A percentile compares a stretch with the other conserved stretches of the same genome.
Conservation (phyloP, 768 basidiomycete genomes). For the Holtermanniella nyarrowii region DNA sequence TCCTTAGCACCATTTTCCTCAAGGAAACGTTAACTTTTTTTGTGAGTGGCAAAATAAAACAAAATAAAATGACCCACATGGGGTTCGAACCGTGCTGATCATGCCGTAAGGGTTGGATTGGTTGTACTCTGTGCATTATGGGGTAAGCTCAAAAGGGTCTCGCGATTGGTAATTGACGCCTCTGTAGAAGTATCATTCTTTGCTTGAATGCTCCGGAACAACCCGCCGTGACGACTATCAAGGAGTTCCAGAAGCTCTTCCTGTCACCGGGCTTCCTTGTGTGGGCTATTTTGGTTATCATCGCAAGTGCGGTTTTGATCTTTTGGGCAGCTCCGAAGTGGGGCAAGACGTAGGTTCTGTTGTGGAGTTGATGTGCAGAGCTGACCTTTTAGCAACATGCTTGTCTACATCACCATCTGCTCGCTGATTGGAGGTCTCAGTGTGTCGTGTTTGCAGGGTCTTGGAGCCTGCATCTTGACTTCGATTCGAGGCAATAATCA, state of each 20-base stretch:
- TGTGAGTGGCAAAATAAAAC: conserved; percentile 22
- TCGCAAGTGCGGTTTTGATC: conserved; percentile 8
- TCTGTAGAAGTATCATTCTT: conserved; percentile 57
- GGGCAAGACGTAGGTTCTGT: conserved; percentile 52
- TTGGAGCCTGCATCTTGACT: conserved; percentile 82
- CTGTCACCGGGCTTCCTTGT: conserved; percentile 70
- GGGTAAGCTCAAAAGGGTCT: conserved; percentile 32
- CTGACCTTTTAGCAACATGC: conserved; percentile 51
- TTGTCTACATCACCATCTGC: conserved; percentile 75
- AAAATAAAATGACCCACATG: too few relatives aligned
- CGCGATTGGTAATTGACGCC: background rate
- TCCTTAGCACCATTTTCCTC: conserved; percentile 84
- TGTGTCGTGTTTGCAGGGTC: conserved; percentile 69
- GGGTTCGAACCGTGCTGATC: too few relatives aligned
- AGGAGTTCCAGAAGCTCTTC: conserved; percentile 66
- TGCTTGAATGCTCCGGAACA: conserved; percentile 60
- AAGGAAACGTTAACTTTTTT: conserved; percentile 89
- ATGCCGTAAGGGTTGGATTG: conserved; percentile 64
- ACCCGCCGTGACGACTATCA: conserved; percentile 36
- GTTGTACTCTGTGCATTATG: conserved; percentile 81
- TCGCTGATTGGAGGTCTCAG: conserved; percentile 79
- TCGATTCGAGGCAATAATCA: conserved; percentile 46
- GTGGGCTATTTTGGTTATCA: conserved; percentile 47
- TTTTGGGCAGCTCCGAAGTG: conserved; percentile 47
- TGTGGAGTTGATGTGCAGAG: background rate